These are phyloP conservation scores for Rubia occidens DNA, from an alignment of 305 asterid genomes.

Conservation along the genomic window DNA sequence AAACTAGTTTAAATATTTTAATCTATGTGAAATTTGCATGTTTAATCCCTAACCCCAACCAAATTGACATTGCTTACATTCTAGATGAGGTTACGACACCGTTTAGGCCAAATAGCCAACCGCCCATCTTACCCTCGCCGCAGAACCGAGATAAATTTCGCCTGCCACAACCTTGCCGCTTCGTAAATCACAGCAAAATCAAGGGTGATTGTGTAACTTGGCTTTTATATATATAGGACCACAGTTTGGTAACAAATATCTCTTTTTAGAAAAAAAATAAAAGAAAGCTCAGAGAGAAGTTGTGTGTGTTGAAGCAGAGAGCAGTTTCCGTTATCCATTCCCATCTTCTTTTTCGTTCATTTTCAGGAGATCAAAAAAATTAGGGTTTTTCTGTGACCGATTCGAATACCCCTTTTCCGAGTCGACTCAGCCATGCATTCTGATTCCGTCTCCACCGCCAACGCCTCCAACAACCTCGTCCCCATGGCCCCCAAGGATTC, in stretches of 20 bases:
- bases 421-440: slow-evolving; percentile 35
- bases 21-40: neutral
- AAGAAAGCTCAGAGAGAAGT: neutral
- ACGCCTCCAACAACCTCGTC: slow-evolving; percentile 22
- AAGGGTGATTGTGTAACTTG: neutral
- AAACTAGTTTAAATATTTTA: no score
- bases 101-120: neutral
- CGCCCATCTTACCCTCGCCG: neutral
- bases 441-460: slow-evolving; percentile 33
- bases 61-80: neutral
- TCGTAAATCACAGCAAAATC: neutral
- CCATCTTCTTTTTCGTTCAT: slow-evolving; percentile 4
- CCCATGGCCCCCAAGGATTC: slow-evolving; percentile 35
- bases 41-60: neutral
- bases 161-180: neutral
- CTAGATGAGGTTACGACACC: neutral
- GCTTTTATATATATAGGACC: neutral
- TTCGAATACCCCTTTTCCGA: slow-evolving; percentile 4
- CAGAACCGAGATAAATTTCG: neutral
- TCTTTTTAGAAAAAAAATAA: neutral
- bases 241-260: neutral
- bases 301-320: slow-evolving; percentile 17
- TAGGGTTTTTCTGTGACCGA: slow-evolving; percentile 21
- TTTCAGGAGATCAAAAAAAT: slow-evolving; percentile 9
- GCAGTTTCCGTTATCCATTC: slow-evolving; percentile 21